Evolutionary conservation across 495 filamentous ascomycete species (phyloP).

Genomic region (Neurospora pannonica): DNA sequence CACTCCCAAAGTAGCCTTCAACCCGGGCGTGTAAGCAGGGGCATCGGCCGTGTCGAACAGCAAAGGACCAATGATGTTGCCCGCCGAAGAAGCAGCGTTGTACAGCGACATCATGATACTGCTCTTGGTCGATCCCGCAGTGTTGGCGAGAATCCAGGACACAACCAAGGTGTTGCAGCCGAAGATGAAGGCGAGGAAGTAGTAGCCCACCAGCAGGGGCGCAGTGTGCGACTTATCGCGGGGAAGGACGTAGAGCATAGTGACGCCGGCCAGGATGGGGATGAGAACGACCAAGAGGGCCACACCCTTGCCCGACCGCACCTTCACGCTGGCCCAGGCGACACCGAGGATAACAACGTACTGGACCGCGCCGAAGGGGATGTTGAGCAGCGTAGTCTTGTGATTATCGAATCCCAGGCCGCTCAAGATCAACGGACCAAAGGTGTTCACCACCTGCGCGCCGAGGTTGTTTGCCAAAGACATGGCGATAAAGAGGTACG

Average conservation of each 20-base stretch:
- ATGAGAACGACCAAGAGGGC: slow-evolving; percentile 42
- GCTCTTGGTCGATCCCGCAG: slow-evolving; percentile 66
- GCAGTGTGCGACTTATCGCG: slow-evolving; percentile 30
- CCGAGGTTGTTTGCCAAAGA: slow-evolving; percentile 52
- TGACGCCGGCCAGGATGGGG: slow-evolving; percentile 48
- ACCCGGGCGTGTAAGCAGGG: slow-evolving; percentile 48
- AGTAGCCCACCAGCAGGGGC: slow-evolving; percentile 47
- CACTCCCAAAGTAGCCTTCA: slow-evolving; percentile 46
- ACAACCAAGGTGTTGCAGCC: slow-evolving; percentile 40
- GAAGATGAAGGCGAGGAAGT: slow-evolving; percentile 53
- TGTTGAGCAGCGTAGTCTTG: slow-evolving; percentile 54
- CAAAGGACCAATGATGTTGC: slow-evolving; percentile 61
- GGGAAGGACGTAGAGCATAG: slow-evolving; percentile 44
- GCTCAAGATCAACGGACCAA: slow-evolving; percentile 52
- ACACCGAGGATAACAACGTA: slow-evolving; percentile 47
- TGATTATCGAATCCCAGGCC: slow-evolving; percentile 51
- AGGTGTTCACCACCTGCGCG: slow-evolving; percentile 49
- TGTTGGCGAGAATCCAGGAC: slow-evolving; percentile 46
- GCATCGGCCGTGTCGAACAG: slow-evolving; percentile 53
- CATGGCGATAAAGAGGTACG: slow-evolving; percentile 40
- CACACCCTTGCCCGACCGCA: slow-evolving; percentile 35
- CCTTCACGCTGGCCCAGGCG: slow-evolving; percentile 42
- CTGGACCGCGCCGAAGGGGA: slow-evolving; percentile 50
- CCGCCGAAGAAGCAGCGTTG: slow-evolving; percentile 49
- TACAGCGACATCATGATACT: slow-evolving; percentile 50